Percentiles rank a stretch among this genome's conserved stretches.
Conservation (phyloP, 2,329 filamentous ascomycete species). For the Aspergillus flavus region DNA sequence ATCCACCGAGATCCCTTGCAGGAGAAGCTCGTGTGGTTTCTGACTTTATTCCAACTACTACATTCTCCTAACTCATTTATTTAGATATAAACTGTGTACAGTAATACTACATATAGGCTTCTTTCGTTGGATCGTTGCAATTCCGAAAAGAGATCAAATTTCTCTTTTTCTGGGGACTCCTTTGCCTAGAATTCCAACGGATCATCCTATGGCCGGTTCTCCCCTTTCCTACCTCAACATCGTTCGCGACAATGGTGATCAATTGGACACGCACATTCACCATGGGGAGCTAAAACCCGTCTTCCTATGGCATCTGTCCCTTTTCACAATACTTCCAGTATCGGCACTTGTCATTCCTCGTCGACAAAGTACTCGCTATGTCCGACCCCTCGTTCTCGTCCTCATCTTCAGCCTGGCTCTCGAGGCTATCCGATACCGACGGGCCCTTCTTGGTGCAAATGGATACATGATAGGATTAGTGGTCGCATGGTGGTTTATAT, state of each 20-base stretch:
- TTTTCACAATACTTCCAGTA: slow-evolving; percentile 42
- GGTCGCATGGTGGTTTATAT: slow-evolving; percentile 57
- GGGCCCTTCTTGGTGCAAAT: slow-evolving; percentile 53
- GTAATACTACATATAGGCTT: no score
- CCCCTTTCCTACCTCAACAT: slow-evolving; percentile 32
- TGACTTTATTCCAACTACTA: not conserved
- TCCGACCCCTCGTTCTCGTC: slow-evolving; percentile 51
- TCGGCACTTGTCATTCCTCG: slow-evolving; percentile 56
- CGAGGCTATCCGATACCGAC: slow-evolving; percentile 48
- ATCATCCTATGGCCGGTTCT: slow-evolving; percentile 28
- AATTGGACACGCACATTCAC: slow-evolving; percentile 29
- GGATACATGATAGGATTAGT: slow-evolving; percentile 60
- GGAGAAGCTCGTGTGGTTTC: not conserved
- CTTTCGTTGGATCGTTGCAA: not conserved
- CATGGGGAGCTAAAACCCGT: slow-evolving; percentile 36
- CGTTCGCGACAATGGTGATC: slow-evolving; percentile 23
- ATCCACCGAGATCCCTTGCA: not conserved
- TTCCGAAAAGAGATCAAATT: not conserved
- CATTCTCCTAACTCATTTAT: no score
- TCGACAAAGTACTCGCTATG: slow-evolving; percentile 35
- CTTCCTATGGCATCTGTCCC: slow-evolving; percentile 39
- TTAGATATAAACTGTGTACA: no score
- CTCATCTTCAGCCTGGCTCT: slow-evolving; percentile 46
- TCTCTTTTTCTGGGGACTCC: not conserved
- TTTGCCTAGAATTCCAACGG: not conserved